Base-by-base conservation (phyloP, 2,329 filamentous ascomycete species). In the Microsporum audouinii region DNA sequence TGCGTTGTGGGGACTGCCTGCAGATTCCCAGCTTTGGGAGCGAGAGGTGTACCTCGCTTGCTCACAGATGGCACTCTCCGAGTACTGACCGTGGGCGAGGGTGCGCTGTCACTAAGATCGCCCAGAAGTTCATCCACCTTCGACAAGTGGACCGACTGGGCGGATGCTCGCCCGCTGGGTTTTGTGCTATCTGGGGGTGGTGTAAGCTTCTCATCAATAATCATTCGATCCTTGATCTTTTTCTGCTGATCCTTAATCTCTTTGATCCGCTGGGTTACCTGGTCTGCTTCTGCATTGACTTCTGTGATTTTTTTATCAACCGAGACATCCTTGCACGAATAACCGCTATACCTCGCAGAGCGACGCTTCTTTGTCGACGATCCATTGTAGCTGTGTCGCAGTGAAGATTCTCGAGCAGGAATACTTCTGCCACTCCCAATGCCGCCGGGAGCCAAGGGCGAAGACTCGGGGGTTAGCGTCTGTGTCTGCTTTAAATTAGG, bases 71-170 rank as follows among this genome's bases (percentile, higher is more conserved):
- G 80, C 71, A 64, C 69, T 77, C 80, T 69, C 14, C 84, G 80
- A 64, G 87, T 87, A 14, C 84, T 80, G 5, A 90, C 80, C 0
- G 85, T 80, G 0, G 88, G 87, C 17, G 84, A 87, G 1, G 88
- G 87, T 0, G 88, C 88, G 12, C 84, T 84, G 17, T 88, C 85
- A 27, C 88, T 82, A 6, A 65, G 58, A 58, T 68, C 66, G 17
- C 60, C 55, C n/a, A 58, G 55, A 10, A 61, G 53, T 7, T 75
- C 70, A 17, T 76, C 72, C 6, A 73, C 68, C 58, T 65, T 62
- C n/a, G 58, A 64, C 34, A 63, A 58, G 36, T 47, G 59, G 8
- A 47, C 33, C 2, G 27, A n/a, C 27, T 33, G 43, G 23, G 43
- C 27, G 12, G 41, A 39, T 5, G 31, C 4, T 34, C 41, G 39